phyloP scores from a whole-genome alignment of 2,329 filamentous ascomycete genomes.

The Lecanosticta acicola region DNA sequence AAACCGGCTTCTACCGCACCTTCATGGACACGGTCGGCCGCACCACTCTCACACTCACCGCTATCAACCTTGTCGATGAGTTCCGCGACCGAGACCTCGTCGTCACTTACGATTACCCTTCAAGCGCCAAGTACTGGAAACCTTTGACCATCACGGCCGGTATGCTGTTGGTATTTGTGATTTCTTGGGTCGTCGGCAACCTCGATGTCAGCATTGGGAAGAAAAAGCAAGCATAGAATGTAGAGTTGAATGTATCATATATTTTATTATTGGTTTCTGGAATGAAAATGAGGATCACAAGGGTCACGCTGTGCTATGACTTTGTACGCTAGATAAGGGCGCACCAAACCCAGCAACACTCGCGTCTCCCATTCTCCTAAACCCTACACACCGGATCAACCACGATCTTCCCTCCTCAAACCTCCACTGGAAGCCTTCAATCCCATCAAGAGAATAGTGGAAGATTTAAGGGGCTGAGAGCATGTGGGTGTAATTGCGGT shows the following conservation, averaged over 20 bases:
- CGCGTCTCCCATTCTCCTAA: too few species aligned
- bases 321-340: too few species aligned
- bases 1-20: slow-evolving; percentile 67
- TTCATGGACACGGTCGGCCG: slow-evolving; percentile 92
- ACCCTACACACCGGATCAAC: too few species aligned
- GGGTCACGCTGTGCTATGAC: too few species aligned
- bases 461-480: too few species aligned
- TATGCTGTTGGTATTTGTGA: slow-evolving; percentile 66
- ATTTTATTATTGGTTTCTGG: not conserved
- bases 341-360: too few species aligned
- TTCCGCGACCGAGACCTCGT: slow-evolving; percentile 76
- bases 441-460: too few species aligned
- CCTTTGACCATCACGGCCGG: slow-evolving; percentile 75
- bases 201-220: slow-evolving; percentile 72
- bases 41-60: slow-evolving; percentile 72
- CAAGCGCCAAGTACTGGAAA: slow-evolving; percentile 71
- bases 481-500: too few species aligned
- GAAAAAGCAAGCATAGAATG: slow-evolving; percentile 22
- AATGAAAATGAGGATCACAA: too few species aligned
- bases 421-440: too few species aligned
- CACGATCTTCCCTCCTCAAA: too few species aligned
- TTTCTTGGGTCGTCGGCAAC: slow-evolving; percentile 68
- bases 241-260: not conserved
- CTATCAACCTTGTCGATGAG: slow-evolving; percentile 85
- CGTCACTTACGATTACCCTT: slow-evolving; percentile 81